Evolutionary conservation across 2,329 filamentous ascomycete genomes (phyloP).

Genomic region (Fusarium solani-melongenae): DNA sequence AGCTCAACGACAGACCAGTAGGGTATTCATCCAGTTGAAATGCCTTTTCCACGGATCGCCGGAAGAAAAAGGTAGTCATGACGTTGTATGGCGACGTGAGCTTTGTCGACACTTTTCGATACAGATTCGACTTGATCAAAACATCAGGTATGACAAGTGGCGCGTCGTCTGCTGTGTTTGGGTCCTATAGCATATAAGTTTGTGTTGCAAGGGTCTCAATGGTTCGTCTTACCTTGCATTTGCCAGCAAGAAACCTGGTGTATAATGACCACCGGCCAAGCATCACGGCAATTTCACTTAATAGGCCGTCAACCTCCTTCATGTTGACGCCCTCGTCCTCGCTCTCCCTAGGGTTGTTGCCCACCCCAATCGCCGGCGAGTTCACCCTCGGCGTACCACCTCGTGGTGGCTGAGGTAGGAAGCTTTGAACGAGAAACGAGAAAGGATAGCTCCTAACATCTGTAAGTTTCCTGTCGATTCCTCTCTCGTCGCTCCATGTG

Average conservation of each 20-base stretch:
- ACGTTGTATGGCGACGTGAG: conserved; percentile 85
- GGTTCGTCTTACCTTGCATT: conserved; percentile 75
- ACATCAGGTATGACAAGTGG: conserved; percentile 77
- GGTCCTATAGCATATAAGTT: conserved; percentile 56
- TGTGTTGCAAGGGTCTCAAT: background rate
- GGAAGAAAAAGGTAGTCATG: conserved; percentile 97
- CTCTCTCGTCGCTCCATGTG: conserved; percentile 92
- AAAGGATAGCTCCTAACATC: conserved; percentile 99
- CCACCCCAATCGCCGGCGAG: conserved; percentile 76
- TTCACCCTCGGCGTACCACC: conserved; percentile 74
- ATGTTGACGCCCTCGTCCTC: conserved; percentile 96
- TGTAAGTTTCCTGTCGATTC: conserved; percentile 85
- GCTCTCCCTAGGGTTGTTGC: conserved; percentile 67
- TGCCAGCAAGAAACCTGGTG: conserved; percentile 86
- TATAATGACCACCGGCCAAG: conserved; percentile 94
- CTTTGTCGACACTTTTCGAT: conserved; percentile 79
- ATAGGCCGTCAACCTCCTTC: conserved; percentile 90
- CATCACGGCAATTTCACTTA: conserved; percentile 93
- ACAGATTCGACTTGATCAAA: conserved; percentile 81
- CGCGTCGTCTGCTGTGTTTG: conserved; percentile 61
- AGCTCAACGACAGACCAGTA: conserved; percentile 79
- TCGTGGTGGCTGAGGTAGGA: conserved; percentile 77
- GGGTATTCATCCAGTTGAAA: conserved; percentile 96
- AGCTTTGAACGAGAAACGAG: conserved; percentile 96
- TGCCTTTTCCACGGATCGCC: conserved; percentile 94